These are phyloP conservation scores for Myxozyma nipponensis DNA, from an alignment of 805 yeast species.

Conservation along the genomic window DNA sequence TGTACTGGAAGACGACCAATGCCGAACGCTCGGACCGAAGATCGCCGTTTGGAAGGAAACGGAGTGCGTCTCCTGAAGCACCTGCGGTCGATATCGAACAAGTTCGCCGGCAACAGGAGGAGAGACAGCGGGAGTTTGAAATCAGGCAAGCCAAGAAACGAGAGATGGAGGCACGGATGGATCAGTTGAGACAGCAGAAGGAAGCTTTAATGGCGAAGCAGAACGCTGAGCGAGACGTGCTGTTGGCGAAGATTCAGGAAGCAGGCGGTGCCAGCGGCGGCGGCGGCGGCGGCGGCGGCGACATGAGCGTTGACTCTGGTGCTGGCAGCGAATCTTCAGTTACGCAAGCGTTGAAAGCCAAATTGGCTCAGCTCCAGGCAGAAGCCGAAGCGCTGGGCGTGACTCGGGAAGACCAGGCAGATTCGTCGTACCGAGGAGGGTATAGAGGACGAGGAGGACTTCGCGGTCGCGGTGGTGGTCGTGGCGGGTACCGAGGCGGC, in stretches of 20 bases:
- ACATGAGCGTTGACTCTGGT: slow-evolving; percentile 4
- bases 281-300: neutral
- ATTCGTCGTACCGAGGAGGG: slow-evolving; percentile 18
- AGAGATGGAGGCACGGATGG: slow-evolving; percentile 37
- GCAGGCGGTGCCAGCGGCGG: neutral
- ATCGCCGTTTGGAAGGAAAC: neutral
- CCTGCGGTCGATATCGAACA: slow-evolving; percentile 41
- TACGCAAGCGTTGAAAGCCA: slow-evolving; percentile 35
- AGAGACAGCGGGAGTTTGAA: slow-evolving; percentile 43
- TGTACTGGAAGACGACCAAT: slow-evolving; percentile 40
- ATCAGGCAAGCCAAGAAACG: slow-evolving; percentile 39
- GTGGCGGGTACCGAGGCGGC: slow-evolving; percentile 31
- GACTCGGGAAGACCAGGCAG: slow-evolving; percentile 11
- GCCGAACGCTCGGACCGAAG: slow-evolving; percentile 5
- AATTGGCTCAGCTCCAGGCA: slow-evolving; percentile 36
- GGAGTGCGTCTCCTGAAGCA: slow-evolving; percentile 28
- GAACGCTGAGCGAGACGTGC: slow-evolving; percentile 33
- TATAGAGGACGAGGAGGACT: slow-evolving; percentile 26
- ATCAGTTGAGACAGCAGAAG: slow-evolving; percentile 37
- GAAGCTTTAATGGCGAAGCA: slow-evolving; percentile 39
- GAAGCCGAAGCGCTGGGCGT: slow-evolving; percentile 38
- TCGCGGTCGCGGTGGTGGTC: slow-evolving; percentile 22
- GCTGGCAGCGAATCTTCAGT: slow-evolving; percentile 1
- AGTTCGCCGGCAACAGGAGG: slow-evolving; percentile 39
- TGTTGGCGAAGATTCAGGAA: slow-evolving; percentile 25